These are phyloP conservation scores for Metarhizium guizhouense DNA, from an alignment of 2,329 filamentous ascomycete species.

Conservation along the genomic window DNA sequence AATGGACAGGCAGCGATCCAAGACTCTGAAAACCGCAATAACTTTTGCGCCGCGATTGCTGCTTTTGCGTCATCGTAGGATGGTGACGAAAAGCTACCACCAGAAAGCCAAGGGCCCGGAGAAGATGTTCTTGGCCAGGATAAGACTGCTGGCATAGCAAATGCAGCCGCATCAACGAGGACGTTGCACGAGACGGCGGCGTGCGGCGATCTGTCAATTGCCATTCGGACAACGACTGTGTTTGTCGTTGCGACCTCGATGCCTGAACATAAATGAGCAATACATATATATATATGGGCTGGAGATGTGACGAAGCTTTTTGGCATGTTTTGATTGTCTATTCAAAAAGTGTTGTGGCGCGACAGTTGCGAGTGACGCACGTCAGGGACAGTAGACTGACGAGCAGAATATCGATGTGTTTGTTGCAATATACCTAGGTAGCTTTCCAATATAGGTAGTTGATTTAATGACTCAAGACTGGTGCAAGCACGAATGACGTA, in stretches of 20 bases:
- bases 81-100: slow-evolving; percentile 6
- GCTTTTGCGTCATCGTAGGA: slow-evolving; percentile 29
- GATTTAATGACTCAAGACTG: not conserved
- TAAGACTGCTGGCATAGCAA: not conserved
- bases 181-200: not conserved
- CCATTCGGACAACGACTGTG: slow-evolving; percentile 13
- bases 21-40: slow-evolving; percentile 55
- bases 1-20: slow-evolving; percentile 44
- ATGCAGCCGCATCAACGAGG: not conserved
- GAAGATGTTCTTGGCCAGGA: not conserved
- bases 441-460: not conserved
- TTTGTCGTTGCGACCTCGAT: slow-evolving; percentile 10
- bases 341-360: not conserved
- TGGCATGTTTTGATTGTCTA: not conserved
- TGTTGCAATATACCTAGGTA: not conserved
- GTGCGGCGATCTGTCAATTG: slow-evolving; percentile 8
- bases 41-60: slow-evolving; percentile 54
- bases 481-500: too few species aligned
- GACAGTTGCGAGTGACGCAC: slow-evolving; percentile 1
- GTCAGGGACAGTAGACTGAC: not conserved
- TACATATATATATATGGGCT: slow-evolving; percentile 11
- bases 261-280: slow-evolving; percentile 11
- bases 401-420: not conserved
- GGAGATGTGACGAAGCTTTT: not conserved
- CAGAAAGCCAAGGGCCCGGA: not conserved